Evolutionary conservation across 257 asterid genomes (phyloP).

Genomic region (Scutellaria minor): DNA sequence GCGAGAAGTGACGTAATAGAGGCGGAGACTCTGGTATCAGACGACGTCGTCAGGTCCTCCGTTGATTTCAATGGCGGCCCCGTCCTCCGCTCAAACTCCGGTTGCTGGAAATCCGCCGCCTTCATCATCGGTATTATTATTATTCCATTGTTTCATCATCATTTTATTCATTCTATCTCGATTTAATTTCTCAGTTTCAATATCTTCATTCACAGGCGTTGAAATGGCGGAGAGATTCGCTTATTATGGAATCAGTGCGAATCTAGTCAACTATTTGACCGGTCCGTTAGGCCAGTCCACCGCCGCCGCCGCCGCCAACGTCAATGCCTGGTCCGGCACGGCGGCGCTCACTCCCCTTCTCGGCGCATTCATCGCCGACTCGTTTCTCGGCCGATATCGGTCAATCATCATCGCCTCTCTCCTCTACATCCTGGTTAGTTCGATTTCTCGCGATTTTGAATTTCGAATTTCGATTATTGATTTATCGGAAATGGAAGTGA

Average conservation of each 20-base stretch:
- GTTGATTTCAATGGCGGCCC: conserved; percentile 40
- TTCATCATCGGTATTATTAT: conserved; percentile 43
- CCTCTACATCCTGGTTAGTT: conserved; percentile 31
- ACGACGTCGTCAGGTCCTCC: conserved; percentile 28
- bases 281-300: conserved; percentile 31
- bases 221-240: conserved; percentile 41
- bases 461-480: not conserved
- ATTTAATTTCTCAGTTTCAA: too few species aligned
- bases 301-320: conserved; percentile 38
- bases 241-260: conserved; percentile 32
- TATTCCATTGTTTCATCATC: not conserved
- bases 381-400: conserved; percentile 27
- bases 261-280: conserved; percentile 27
- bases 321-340: conserved; percentile 33
- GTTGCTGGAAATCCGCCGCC: conserved; percentile 50
- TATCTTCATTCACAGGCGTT: conserved; percentile 4
- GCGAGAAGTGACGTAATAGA: conserved; percentile 15
- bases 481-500: not conserved
- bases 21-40: not conserved
- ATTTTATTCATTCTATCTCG: not conserved
- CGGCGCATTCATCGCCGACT: conserved; percentile 36
- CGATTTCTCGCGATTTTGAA: not conserved
- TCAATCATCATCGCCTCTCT: conserved; percentile 29
- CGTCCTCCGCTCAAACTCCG: conserved; percentile 35
- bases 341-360: conserved; percentile 24